These are phyloP conservation scores for Penicillium sp. DNA, from an alignment of 2,329 filamentous ascomycete genomes.

Conservation along the genomic window DNA sequence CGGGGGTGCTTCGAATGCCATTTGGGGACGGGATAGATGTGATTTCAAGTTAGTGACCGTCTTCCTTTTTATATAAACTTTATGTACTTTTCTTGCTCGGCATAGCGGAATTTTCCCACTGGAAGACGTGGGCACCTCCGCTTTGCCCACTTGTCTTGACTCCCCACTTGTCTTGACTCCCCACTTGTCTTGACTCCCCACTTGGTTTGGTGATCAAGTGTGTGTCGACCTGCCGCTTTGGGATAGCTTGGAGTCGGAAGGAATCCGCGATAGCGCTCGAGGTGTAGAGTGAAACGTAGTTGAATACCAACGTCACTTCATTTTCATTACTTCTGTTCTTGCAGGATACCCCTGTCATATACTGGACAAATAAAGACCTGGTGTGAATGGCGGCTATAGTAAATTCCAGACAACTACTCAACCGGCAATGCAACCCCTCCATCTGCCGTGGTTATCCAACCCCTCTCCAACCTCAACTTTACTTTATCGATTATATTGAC, in stretches of 20 bases:
- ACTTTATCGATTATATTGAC: neutral
- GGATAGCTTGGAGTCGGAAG: conserved; percentile 2
- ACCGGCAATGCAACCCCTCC: neutral
- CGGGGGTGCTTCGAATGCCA: conserved; percentile 1
- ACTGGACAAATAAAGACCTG: neutral
- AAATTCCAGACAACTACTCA: neutral
- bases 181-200: neutral
- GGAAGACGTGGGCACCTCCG: neutral
- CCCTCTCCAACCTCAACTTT: neutral
- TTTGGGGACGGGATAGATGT: neutral
- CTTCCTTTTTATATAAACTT: neutral
- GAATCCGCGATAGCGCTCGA: neutral
- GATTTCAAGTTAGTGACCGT: neutral
- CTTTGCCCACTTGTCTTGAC: neutral
- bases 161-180: neutral
- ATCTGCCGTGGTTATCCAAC: neutral
- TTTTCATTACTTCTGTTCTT: neutral
- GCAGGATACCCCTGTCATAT: neutral
- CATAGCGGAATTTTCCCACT: neutral
- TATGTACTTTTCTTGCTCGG: neutral
- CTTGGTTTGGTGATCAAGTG: neutral
- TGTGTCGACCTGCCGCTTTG: conserved; percentile 20
- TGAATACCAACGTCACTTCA: neutral
- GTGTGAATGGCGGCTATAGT: neutral
- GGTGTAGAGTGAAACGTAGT: neutral